Conservation (phyloP, 306 rosid genomes). For the Prunus kanzakura region DNA sequence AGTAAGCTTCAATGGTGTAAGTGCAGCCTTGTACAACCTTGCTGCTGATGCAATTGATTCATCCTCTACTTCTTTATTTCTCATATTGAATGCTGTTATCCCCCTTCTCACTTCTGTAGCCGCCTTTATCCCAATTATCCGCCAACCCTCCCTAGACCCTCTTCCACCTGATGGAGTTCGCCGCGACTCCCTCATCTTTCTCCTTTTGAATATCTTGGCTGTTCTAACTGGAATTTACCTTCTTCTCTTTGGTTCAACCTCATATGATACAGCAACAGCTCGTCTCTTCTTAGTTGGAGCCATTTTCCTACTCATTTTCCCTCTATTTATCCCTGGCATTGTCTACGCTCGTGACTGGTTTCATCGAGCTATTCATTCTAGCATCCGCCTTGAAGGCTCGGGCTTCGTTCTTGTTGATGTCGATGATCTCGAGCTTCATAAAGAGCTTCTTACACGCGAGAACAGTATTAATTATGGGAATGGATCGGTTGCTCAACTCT, state of each 20-base stretch:
- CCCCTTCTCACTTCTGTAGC: slow-evolving; percentile 66
- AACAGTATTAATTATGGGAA: slow-evolving; percentile 28
- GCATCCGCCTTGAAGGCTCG: slow-evolving; percentile 47
- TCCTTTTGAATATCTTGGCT: slow-evolving; percentile 68
- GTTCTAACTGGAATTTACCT: slow-evolving; percentile 75
- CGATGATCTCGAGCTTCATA: slow-evolving; percentile 90
- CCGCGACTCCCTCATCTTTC: slow-evolving; percentile 68
- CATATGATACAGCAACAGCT: slow-evolving; percentile 37
- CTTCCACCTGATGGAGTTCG: slow-evolving; percentile 59
- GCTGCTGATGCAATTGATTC: slow-evolving; percentile 71
- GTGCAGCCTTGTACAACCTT: slow-evolving; percentile 92
- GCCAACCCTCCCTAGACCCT: slow-evolving; percentile 66
- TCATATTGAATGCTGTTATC: slow-evolving; percentile 64
- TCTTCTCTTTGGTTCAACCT: slow-evolving; percentile 58
- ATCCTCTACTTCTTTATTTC: slow-evolving; percentile 54
- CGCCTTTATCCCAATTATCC: slow-evolving; percentile 73
- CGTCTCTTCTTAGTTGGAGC: slow-evolving; percentile 65
- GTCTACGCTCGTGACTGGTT: slow-evolving; percentile 79
- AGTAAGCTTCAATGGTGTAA: slow-evolving; percentile 90
- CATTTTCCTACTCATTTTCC: slow-evolving; percentile 55
- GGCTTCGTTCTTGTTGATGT: slow-evolving; percentile 71
- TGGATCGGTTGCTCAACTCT: slow-evolving; percentile 23
- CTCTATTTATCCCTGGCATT: slow-evolving; percentile 70
- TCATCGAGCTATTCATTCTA: slow-evolving; percentile 41
- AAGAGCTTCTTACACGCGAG: slow-evolving; percentile 59